Conservation (phyloP, 306 rosid genomes). For the Medicago truncatula region MtrunA17r5.0-ANR NC_053044.1:55469001-55469500, state of each 20-base stretch:
- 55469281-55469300: constrained; percentile 78
- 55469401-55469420: constrained; percentile 87
- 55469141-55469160: constrained; percentile 7
- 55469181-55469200: not conserved
- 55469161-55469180: constrained; percentile 4
- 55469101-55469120: constrained; percentile 21
- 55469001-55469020: no score
- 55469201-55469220: constrained; percentile 2
- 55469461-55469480: constrained; percentile 31
- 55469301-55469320: constrained; percentile 76
- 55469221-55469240: constrained; percentile 65
- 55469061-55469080: not conserved
- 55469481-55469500: constrained; percentile 1
- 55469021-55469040: no score
- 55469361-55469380: constrained; percentile 90
- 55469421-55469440: constrained; percentile 62
- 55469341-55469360: constrained; percentile 71
- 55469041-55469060: no score
- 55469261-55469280: constrained; percentile 70
- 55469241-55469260: constrained; percentile 92
- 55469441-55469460: constrained; percentile 84
- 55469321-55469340: constrained; percentile 49
- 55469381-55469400: constrained; percentile 93
- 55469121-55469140: not conserved
- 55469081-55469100: not conserved